Evolutionary conservation across 2,329 filamentous ascomycete genomes (phyloP).

Genomic region (Penicillium sp.): DNA sequence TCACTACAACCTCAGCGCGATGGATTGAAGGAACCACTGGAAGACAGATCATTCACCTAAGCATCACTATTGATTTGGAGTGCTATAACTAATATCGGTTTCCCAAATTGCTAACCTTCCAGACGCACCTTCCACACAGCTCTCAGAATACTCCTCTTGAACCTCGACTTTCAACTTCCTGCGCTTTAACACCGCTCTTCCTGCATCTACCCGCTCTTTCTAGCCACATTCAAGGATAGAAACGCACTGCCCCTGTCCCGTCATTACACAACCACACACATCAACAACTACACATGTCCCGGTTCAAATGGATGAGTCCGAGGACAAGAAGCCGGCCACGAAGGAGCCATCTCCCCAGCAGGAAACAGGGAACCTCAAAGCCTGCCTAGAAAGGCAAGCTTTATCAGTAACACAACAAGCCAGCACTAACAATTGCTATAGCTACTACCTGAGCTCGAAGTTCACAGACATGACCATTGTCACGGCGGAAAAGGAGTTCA

Average conservation of each 20-base stretch:
- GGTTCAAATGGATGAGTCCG: neutral
- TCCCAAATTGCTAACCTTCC: too few relatives aligned
- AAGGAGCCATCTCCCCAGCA: neutral
- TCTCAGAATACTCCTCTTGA: too few relatives aligned
- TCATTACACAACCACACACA: neutral
- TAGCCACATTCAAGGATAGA: neutral
- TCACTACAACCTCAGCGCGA: too few relatives aligned
- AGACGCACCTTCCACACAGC: too few relatives aligned
- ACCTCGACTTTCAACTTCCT: neutral
- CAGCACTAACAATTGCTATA: neutral
- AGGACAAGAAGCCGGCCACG: neutral
- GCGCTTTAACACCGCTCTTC: too few relatives aligned
- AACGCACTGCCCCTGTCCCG: neutral
- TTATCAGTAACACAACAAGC: neutral
- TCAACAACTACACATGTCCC: too few relatives aligned
- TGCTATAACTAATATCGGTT: too few relatives aligned
- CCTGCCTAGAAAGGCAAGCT: conserved; percentile 2
- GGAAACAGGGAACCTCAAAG: conserved; percentile 1
- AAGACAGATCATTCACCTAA: too few relatives aligned
- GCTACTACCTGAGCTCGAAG: conserved; percentile 7
- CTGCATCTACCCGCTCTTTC: too few relatives aligned
- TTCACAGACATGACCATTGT: conserved; percentile 10
- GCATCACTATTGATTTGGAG: too few relatives aligned
- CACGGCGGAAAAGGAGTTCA: conserved; percentile 1
- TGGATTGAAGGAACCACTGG: too few relatives aligned